Percentiles rank a stretch among this genome's conserved stretches.
Conservation (phyloP, 2,329 filamentous ascomycete genomes). For the Decorospora gaudefroyi region DNA sequence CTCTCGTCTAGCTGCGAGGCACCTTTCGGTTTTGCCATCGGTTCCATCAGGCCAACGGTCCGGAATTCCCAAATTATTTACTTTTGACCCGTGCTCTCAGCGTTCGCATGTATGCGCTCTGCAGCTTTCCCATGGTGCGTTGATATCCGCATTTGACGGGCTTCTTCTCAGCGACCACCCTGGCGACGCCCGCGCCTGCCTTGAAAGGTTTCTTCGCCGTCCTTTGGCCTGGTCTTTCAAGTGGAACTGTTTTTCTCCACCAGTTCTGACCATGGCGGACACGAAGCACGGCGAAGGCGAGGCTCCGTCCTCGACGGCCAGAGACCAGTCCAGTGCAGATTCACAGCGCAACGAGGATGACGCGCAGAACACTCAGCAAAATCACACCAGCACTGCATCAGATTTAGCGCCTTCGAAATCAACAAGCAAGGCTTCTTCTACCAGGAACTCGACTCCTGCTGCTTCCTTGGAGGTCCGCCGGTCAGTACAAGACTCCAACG, state of each 20-base stretch:
- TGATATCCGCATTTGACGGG: slow-evolving; percentile 43
- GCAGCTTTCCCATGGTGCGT: slow-evolving; percentile 43
- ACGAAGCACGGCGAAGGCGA: slow-evolving; percentile 46
- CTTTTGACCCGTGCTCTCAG: slow-evolving; percentile 24
- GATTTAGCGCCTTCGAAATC: slow-evolving; percentile 38
- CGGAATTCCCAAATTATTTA: slow-evolving; percentile 13
- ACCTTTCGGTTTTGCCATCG: slow-evolving; percentile 22
- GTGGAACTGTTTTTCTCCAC: slow-evolving; percentile 23
- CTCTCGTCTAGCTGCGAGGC: slow-evolving; percentile 13
- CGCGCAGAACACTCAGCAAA: slow-evolving; percentile 34
- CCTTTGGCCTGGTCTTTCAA: slow-evolving; percentile 21
- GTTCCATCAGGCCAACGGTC: slow-evolving; percentile 20
- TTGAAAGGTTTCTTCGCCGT: slow-evolving; percentile 29
- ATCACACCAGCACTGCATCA: slow-evolving; percentile 29
- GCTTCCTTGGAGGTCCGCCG: slow-evolving; percentile 33
- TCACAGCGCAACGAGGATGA: slow-evolving; percentile 36
- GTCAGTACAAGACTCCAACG: slow-evolving; percentile 30
- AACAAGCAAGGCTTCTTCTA: slow-evolving; percentile 44
- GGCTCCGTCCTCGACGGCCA: slow-evolving; percentile 37
- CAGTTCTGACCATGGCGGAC: slow-evolving; percentile 43
- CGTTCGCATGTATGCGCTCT: slow-evolving; percentile 43
- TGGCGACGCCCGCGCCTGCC: slow-evolving; percentile 33
- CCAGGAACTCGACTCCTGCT: slow-evolving; percentile 42
- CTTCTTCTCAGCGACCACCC: slow-evolving; percentile 32
- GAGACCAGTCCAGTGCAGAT: slow-evolving; percentile 37